Conservation (phyloP, 1,284 basidiomycete species). For the Amylostereum areolatum region DNA sequence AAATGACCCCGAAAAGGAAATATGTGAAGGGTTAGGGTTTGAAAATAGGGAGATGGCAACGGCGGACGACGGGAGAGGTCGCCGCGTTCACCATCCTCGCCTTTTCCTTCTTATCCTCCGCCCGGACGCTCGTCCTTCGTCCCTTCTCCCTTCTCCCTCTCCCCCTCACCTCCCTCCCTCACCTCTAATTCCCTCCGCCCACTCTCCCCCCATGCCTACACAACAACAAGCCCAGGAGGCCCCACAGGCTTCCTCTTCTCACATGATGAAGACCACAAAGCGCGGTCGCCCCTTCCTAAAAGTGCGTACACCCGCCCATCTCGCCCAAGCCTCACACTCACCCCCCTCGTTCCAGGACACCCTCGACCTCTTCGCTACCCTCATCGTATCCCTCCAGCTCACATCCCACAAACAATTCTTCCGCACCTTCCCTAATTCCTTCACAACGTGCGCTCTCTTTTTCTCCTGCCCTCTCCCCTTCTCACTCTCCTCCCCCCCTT, state of each 20-base stretch:
- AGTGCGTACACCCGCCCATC: slow-evolving; percentile 35
- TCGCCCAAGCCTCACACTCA: slow-evolving; percentile 2
- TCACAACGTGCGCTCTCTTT: slow-evolving; percentile 75
- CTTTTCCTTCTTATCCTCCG: slow-evolving; percentile 4
- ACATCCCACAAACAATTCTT: slow-evolving; percentile 93
- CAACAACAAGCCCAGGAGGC: slow-evolving; percentile 27
- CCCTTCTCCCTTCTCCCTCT: slow-evolving; percentile 12
- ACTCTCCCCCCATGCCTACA: slow-evolving; percentile 34
- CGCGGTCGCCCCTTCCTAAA: slow-evolving; percentile 92
- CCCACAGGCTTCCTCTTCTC: slow-evolving; percentile 55
- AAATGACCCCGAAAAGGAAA: too few relatives aligned
- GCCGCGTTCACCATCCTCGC: too few relatives aligned
- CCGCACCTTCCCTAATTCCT: slow-evolving; percentile 90
- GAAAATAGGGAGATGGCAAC: too few relatives aligned
- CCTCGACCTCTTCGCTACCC: slow-evolving; percentile 95
- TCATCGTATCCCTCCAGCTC: slow-evolving; percentile 91
- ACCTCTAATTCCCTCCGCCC: too few relatives aligned
- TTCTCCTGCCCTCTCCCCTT: slow-evolving; percentile 7
- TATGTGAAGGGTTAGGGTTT: too few relatives aligned
- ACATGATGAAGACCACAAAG: slow-evolving; percentile 97
- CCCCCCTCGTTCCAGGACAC: slow-evolving; percentile 65
- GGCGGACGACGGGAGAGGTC: too few relatives aligned
- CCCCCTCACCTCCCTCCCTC: slow-evolving; percentile 15
- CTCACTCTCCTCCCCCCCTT: slow-evolving; percentile 14
- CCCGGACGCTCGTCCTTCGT: too few relatives aligned